These are phyloP conservation scores for Leptographium radiaticola DNA, from an alignment of 2,329 filamentous ascomycete genomes.

Conservation along the genomic window DNA sequence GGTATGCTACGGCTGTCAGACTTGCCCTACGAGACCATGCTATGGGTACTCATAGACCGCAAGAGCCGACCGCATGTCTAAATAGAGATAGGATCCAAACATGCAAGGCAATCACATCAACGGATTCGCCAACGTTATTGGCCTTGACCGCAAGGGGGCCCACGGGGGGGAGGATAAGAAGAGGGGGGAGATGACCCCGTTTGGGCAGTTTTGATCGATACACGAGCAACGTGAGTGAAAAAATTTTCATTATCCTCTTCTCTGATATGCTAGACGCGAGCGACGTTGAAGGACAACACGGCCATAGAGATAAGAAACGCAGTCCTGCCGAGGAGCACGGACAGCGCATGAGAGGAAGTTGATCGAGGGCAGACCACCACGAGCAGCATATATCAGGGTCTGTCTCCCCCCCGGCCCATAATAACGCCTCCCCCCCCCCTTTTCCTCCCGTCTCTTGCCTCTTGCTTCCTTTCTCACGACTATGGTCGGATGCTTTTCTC, in stretches of 20 bases:
- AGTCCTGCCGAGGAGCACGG: background rate
- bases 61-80: too few species aligned
- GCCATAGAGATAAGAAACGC: background rate
- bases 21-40: too few species aligned
- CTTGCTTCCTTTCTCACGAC: background rate
- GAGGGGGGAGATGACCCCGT: background rate
- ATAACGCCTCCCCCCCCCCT: background rate
- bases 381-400: background rate
- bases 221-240: background rate
- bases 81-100: too few species aligned
- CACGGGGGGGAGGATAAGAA: background rate
- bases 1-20: too few species aligned
- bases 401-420: background rate
- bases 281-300: background rate
- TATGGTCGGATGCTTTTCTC: background rate
- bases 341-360: background rate
- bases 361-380: background rate
- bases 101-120: background rate
- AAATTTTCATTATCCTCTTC: conserved; percentile 2
- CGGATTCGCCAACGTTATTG: background rate
- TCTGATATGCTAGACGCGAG: conserved; percentile 2
- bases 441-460: background rate
- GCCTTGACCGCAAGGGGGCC: background rate
- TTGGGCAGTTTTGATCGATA: background rate
- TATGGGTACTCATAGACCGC: too few species aligned